These are phyloP conservation scores for Cystobasidium onofrii DNA, from an alignment of 768 basidiomycete species.

Conservation along the genomic window DNA sequence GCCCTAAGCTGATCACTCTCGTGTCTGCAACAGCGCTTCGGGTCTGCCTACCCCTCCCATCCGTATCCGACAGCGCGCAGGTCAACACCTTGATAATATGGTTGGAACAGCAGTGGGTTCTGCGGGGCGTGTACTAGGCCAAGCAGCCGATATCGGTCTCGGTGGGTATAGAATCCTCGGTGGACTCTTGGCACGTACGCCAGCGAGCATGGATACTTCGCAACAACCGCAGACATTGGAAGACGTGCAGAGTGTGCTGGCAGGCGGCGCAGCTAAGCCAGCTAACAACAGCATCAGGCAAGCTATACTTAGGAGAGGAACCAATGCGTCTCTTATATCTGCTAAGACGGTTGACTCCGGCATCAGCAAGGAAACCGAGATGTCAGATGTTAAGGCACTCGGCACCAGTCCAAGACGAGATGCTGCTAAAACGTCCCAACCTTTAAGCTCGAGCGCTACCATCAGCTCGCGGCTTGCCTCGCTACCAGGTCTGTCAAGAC, in stretches of 20 bases:
- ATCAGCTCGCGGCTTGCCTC: conserved; percentile 30
- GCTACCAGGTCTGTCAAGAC: conserved; percentile 1
- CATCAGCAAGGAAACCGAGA: conserved; percentile 12
- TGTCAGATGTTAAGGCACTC: conserved; percentile 2
- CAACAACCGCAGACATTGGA: conserved; percentile 56
- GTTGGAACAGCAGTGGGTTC: conserved; percentile 43
- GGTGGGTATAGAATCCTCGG: conserved; percentile 49
- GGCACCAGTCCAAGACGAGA: neutral
- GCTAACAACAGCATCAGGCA: neutral
- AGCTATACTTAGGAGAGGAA: conserved; percentile 2
- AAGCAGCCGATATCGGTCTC: conserved; percentile 54
- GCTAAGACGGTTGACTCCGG: conserved; percentile 37
- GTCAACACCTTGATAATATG: conserved; percentile 42
- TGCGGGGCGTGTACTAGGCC: conserved; percentile 49
- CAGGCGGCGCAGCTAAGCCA: conserved; percentile 30
- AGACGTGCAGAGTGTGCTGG: conserved; percentile 42
- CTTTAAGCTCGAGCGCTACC: neutral
- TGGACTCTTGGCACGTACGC: conserved; percentile 49
- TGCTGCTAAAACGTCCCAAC: neutral
- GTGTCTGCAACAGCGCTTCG: conserved; percentile 40
- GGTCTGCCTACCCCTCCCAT: conserved; percentile 37
- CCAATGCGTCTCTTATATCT: conserved; percentile 30
- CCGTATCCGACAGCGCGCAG: conserved; percentile 39
- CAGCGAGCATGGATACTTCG: conserved; percentile 45
- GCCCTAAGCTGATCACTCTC: conserved; percentile 55